Conservation (phyloP, 2,329 filamentous ascomycete species). For the Penicillium palitans region DNA sequence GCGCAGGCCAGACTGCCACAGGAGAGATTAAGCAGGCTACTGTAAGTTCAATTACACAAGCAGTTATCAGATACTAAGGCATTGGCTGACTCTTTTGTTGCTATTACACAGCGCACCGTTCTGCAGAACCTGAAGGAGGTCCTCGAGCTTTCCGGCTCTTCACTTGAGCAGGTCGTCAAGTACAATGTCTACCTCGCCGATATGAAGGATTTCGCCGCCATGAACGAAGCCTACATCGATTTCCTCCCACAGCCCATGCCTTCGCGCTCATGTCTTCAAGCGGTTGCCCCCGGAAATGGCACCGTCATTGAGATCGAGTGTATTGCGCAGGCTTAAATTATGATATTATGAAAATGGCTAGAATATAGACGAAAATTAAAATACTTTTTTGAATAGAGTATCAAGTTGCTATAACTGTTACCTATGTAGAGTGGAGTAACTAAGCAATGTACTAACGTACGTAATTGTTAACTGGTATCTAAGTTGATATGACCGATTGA, state of each 20-base stretch:
- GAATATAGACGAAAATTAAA: neutral
- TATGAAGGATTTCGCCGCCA: slow-evolving; percentile 53
- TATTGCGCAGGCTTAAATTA: slow-evolving; percentile 41
- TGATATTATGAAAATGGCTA: neutral
- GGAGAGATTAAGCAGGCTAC: slow-evolving; percentile 52
- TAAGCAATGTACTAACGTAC: neutral
- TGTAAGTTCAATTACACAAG: slow-evolving; percentile 28
- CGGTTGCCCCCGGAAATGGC: slow-evolving; percentile 40
- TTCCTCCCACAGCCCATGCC: slow-evolving; percentile 47
- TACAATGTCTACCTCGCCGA: slow-evolving; percentile 63
- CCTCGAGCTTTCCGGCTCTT: slow-evolving; percentile 53
- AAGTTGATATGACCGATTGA: neutral
- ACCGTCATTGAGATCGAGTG: slow-evolving; percentile 50
- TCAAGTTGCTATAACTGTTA: neutral
- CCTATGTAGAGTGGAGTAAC: neutral
- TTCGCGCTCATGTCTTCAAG: slow-evolving; percentile 45
- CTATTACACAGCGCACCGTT: slow-evolving; percentile 27
- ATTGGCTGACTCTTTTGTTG: neutral
- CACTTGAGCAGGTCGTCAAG: slow-evolving; percentile 62
- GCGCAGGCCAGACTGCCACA: slow-evolving; percentile 51
- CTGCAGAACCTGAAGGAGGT: slow-evolving; percentile 52
- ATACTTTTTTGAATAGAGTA: neutral
- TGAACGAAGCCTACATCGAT: slow-evolving; percentile 35
- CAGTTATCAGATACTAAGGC: too few relatives aligned
- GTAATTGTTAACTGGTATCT: neutral